Percentiles rank a stretch among this genome's conserved stretches.
Evolutionary conservation across 106 monocot species (phyloP).

Genomic region (Acorus gramineus): DNA sequence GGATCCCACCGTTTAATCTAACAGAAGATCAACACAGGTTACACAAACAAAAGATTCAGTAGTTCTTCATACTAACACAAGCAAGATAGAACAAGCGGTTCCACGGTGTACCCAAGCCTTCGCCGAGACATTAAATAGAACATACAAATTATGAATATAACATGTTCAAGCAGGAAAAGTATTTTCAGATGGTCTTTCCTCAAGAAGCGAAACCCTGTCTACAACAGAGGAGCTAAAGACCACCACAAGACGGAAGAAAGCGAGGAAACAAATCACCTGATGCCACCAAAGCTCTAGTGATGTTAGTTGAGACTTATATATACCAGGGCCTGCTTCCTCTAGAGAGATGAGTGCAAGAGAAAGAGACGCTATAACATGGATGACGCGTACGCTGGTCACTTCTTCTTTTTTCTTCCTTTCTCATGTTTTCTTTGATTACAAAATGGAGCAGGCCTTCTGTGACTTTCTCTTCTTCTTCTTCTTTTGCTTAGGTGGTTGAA

Average conservation of each 20-base stretch:
- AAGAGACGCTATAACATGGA: conserved; percentile 2
- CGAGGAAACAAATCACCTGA: conserved; percentile 4
- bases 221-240: background rate
- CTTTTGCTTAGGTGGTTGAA: conserved; percentile 58
- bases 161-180: no score
- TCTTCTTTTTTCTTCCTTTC: background rate
- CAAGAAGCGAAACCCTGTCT: background rate
- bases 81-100: no score
- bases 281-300: conserved; percentile 6
- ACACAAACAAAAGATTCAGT: no score
- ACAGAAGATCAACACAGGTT: no score
- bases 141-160: no score
- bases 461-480: conserved; percentile 54
- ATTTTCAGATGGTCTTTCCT: no score
- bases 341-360: background rate
- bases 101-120: no score
- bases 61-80: no score
- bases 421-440: conserved; percentile 16
- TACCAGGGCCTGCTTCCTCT: conserved; percentile 11
- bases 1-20: no score
- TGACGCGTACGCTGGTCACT: background rate
- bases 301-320: conserved; percentile 14
- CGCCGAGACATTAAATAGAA: no score
- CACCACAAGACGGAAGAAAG: conserved; percentile 4
- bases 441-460: conserved; percentile 47